A percentile compares a stretch with the other conserved stretches of the same genome.
phyloP scores from a whole-genome alignment of 805 yeast species.

The Candida sphagnicola region DNA sequence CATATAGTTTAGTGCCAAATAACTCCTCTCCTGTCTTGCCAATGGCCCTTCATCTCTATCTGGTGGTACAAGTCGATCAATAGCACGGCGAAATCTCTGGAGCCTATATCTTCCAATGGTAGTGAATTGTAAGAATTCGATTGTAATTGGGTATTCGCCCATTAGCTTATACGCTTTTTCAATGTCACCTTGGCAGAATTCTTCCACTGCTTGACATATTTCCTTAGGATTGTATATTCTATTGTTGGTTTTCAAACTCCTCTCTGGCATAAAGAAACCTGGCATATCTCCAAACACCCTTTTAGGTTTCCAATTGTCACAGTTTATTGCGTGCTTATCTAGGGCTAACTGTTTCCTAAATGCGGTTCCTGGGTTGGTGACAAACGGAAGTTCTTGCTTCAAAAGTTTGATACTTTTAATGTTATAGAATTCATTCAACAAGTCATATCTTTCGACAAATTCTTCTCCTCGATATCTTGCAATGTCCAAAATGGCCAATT shows the following conservation, averaged over 20 bases:
- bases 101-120: constrained; percentile 12
- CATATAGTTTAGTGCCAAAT: constrained; percentile 15
- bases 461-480: constrained; percentile 12
- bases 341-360: constrained; percentile 6
- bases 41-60: constrained; percentile 15
- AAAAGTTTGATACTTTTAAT: constrained; percentile 12
- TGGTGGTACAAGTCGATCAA: constrained; percentile 18
- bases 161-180: constrained; percentile 22
- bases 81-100: constrained; percentile 18
- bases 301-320: constrained; percentile 8
- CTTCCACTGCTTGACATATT: constrained; percentile 15
- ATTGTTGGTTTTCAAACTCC: constrained; percentile 17
- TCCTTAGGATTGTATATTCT: constrained; percentile 14
- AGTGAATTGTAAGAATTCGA: constrained; percentile 24
- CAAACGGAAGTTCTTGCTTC: constrained; percentile 8
- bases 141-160: constrained; percentile 31
- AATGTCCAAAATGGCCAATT: constrained; percentile 19
- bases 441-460: constrained; percentile 13
- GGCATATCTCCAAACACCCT: constrained; percentile 19
- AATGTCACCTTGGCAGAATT: constrained; percentile 14
- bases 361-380: constrained; percentile 10
- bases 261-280: constrained; percentile 29
- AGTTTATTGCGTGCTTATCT: constrained; percentile 7
- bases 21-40: constrained; percentile 21
- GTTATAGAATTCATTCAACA: constrained; percentile 25